Evolutionary conservation across 345 rosid genomes (phyloP).

Genomic region (Conringia planisiliqua): DNA sequence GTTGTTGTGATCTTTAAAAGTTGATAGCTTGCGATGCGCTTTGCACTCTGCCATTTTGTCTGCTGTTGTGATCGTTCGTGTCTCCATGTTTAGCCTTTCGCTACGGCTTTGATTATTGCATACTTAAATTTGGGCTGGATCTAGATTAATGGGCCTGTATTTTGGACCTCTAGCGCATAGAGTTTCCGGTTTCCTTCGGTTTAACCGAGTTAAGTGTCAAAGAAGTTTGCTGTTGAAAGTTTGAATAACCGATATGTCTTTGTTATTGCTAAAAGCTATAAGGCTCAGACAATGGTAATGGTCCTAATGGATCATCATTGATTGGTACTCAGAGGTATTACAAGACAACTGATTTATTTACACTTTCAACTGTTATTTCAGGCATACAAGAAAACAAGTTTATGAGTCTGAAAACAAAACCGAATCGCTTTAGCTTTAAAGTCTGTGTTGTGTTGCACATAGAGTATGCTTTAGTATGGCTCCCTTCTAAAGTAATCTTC

Average conservation of each 20-base stretch:
- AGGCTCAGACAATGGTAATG: not conserved
- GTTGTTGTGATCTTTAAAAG: too few species aligned
- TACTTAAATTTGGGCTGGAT: too few species aligned
- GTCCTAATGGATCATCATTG: not conserved
- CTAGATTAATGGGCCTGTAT: too few species aligned
- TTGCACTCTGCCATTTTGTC: too few species aligned
- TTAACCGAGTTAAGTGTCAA: too few species aligned
- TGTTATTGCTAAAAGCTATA: not conserved
- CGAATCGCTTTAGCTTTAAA: not conserved
- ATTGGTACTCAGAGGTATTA: not conserved
- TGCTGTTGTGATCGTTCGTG: too few species aligned
- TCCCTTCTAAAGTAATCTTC: not conserved
- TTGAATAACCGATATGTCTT: not conserved
- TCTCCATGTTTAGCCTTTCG: too few species aligned
- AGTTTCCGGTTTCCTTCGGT: too few species aligned
- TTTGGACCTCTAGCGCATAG: too few species aligned
- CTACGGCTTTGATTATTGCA: too few species aligned
- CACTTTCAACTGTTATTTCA: not conserved
- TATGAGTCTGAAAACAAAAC: slow-evolving; percentile 1
- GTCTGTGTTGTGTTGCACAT: not conserved
- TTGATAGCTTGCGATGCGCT: too few species aligned
- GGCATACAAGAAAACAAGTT: not conserved
- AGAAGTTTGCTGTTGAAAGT: not conserved
- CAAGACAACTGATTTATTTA: slow-evolving; percentile 3
- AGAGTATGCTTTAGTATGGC: not conserved